Evolutionary conservation across 805 yeast species (phyloP).

Genomic region (Yarrowia porcina): DNA sequence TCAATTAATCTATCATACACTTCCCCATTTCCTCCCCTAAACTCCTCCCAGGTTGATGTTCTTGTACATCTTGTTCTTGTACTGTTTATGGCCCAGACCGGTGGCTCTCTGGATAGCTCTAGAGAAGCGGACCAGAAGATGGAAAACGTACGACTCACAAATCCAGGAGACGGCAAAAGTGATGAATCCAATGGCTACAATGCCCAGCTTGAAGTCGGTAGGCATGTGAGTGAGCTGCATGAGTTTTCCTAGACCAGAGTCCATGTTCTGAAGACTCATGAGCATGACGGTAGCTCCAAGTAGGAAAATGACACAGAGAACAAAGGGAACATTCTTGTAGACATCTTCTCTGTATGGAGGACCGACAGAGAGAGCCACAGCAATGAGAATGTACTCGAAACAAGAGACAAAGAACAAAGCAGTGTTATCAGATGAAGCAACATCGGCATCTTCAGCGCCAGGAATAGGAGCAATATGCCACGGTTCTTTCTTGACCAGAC

Average conservation of each 20-base stretch:
- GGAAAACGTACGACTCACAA: not conserved
- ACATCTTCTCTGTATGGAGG: slow-evolving; percentile 88
- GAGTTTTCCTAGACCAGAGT: slow-evolving; percentile 56
- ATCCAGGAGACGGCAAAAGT: slow-evolving; percentile 13
- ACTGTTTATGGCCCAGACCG: slow-evolving; percentile 32
- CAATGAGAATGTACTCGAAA: slow-evolving; percentile 83
- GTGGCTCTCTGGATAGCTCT: not conserved
- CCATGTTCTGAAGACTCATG: slow-evolving; percentile 51
- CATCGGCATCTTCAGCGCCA: slow-evolving; percentile 75
- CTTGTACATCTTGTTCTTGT: slow-evolving; percentile 48
- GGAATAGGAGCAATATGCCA: slow-evolving; percentile 85
- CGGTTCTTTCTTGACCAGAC: slow-evolving; percentile 46
- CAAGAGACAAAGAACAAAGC: slow-evolving; percentile 75
- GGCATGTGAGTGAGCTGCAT: slow-evolving; percentile 74
- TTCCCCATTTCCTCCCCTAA: not conserved
- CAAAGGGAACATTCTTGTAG: slow-evolving; percentile 61
- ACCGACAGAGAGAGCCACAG: slow-evolving; percentile 82
- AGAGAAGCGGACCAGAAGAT: not conserved
- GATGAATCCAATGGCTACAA: slow-evolving; percentile 27
- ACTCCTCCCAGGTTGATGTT: slow-evolving; percentile 14
- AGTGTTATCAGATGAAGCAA: slow-evolving; percentile 86
- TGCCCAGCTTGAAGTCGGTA: slow-evolving; percentile 44
- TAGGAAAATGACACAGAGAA: slow-evolving; percentile 56
- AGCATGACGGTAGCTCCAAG: slow-evolving; percentile 49
- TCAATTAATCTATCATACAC: not conserved